Percentiles rank a stretch among this genome's conserved stretches.
Evolutionary conservation across 495 filamentous ascomycete genomes (phyloP).

Genomic region (Ramalina intermedia): DNA sequence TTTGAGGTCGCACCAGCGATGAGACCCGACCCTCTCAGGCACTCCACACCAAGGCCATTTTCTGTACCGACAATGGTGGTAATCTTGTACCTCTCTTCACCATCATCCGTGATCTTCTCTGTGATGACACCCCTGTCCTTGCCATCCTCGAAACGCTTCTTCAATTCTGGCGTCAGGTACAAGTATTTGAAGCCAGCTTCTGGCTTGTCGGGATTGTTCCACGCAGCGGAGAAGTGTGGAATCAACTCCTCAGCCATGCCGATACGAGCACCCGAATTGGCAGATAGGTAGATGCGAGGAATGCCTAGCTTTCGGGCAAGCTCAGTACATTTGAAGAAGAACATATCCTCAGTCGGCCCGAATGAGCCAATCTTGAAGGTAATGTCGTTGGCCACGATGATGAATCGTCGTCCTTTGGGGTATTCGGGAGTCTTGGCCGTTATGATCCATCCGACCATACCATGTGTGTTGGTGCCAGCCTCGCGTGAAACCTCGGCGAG

Average conservation of each 20-base stretch:
- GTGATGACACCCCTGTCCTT: constrained; percentile 75
- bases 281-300: constrained; percentile 92
- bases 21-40: constrained; percentile 88
- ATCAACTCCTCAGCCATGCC: constrained; percentile 95
- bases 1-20: constrained; percentile 95
- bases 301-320: constrained; percentile 85
- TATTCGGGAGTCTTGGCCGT: constrained; percentile 98
- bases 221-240: constrained; percentile 89
- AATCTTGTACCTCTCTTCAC: constrained; percentile 87
- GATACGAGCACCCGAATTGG: constrained; percentile 97
- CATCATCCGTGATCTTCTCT: constrained; percentile 68
- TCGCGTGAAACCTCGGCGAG: constrained; percentile 85
- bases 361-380: constrained; percentile 98
- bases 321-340: constrained; percentile 98
- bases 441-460: constrained; percentile 97
- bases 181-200: constrained; percentile 96
- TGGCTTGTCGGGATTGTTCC: constrained; percentile 74
- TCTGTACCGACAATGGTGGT: constrained; percentile 87
- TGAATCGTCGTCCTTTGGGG: constrained; percentile 76
- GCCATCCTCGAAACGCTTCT: constrained; percentile 77
- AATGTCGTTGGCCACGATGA: constrained; percentile 97
- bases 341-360: constrained; percentile 87
- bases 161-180: constrained; percentile 79
- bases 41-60: constrained; percentile 95
- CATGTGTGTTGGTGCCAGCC: constrained; percentile 84